Evolutionary conservation across 2,329 filamentous ascomycete species (phyloP).

Genomic region (Dactylellina parvicollis): DNA sequence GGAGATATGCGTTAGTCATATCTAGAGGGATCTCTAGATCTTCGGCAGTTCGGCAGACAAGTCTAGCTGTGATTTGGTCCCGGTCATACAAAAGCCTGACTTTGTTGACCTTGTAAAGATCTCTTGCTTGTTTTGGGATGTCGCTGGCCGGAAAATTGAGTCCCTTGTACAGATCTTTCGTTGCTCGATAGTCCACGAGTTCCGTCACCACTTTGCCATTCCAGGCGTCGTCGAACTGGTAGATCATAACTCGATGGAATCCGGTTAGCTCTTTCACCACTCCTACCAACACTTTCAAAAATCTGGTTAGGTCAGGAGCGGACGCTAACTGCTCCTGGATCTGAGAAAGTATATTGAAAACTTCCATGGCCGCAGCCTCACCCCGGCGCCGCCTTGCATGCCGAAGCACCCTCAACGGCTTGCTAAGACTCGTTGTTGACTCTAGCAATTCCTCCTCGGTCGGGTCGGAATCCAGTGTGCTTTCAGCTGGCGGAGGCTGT

Average conservation of each 20-base stretch:
- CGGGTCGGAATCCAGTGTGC: constrained; percentile 77
- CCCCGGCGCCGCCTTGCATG: constrained; percentile 79
- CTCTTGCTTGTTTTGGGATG: constrained; percentile 83
- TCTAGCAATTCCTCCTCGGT: constrained; percentile 78
- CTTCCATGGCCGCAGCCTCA: constrained; percentile 85
- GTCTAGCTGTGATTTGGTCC: constrained; percentile 78
- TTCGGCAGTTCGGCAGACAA: constrained; percentile 80
- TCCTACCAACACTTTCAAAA: constrained; percentile 83
- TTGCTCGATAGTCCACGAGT: constrained; percentile 80
- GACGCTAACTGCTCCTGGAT: constrained; percentile 85
- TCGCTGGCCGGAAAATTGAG: constrained; percentile 88
- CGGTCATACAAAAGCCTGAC: constrained; percentile 87
- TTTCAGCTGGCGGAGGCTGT: constrained; percentile 71
- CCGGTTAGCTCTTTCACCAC: constrained; percentile 89
- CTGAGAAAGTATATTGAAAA: constrained; percentile 91
- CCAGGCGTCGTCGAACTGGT: constrained; percentile 84
- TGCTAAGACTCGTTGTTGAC: constrained; percentile 79
- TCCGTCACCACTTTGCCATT: constrained; percentile 90
- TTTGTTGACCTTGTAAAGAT: constrained; percentile 90
- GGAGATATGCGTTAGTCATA: constrained; percentile 80
- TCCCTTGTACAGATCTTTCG: constrained; percentile 85
- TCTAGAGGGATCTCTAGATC: constrained; percentile 80
- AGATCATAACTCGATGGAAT: constrained; percentile 92
- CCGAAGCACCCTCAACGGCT: constrained; percentile 78
- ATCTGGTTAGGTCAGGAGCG: constrained; percentile 74